These are phyloP conservation scores for Chaetomiaceae sp. DNA, from an alignment of 2,329 filamentous ascomycete species.

Conservation along the genomic window DNA sequence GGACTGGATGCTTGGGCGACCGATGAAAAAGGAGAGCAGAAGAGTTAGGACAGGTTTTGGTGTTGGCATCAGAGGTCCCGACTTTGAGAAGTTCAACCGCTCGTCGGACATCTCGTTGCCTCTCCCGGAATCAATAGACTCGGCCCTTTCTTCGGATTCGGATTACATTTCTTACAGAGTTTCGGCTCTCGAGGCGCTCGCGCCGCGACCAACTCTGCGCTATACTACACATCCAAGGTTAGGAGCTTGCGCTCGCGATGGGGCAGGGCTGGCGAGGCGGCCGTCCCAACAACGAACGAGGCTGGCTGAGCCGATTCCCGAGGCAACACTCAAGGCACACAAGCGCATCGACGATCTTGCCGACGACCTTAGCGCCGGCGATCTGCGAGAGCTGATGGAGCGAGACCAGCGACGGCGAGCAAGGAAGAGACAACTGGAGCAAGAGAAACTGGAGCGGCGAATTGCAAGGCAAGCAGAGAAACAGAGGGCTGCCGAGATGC, in stretches of 20 bases:
- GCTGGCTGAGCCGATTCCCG: conserved; percentile 51
- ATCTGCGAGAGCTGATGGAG: conserved; percentile 84
- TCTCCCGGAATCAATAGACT: conserved; percentile 68
- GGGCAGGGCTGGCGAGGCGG: conserved; percentile 44
- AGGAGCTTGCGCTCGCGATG: conserved; percentile 42
- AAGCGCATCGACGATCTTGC: conserved; percentile 68
- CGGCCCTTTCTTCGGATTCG: conserved; percentile 68
- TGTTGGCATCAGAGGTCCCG: conserved; percentile 33
- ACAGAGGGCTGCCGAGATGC: conserved; percentile 41
- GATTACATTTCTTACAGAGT: conserved; percentile 76
- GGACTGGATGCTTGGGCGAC: conserved; percentile 55
- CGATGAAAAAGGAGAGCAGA: conserved; percentile 60
- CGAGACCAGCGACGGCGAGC: conserved; percentile 77
- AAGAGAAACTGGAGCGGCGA: conserved; percentile 61
- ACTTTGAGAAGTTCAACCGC: conserved; percentile 49
- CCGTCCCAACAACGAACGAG: conserved; percentile 47
- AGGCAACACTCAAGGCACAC: conserved; percentile 57
- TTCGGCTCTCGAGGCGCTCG: conserved; percentile 73
- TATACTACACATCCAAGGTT: conserved; percentile 64
- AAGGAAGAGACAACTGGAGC: conserved; percentile 64
- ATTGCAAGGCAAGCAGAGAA: conserved; percentile 65
- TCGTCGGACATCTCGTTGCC: conserved; percentile 73
- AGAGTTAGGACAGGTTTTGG: conserved; percentile 53
- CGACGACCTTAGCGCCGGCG: conserved; percentile 78
- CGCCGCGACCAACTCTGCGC: conserved; percentile 78